Conservation (phyloP, 2,329 filamentous ascomycete species). For the Penicillium sp. region DNA sequence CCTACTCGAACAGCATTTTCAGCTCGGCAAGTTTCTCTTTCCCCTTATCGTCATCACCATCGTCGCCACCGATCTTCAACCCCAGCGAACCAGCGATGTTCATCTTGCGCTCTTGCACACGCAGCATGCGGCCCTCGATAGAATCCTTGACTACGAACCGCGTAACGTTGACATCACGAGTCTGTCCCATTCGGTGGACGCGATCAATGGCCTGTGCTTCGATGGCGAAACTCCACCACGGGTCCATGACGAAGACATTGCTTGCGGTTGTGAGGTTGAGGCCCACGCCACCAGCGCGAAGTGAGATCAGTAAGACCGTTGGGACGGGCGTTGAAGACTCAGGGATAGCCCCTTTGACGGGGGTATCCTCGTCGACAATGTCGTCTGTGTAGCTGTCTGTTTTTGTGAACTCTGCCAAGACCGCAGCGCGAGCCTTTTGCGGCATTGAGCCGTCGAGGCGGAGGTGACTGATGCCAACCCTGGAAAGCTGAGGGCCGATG, state of each 20-base stretch:
- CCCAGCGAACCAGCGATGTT: slow-evolving; percentile 86
- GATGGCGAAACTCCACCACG: slow-evolving; percentile 98
- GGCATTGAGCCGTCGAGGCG: slow-evolving; percentile 89
- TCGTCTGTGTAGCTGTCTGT: slow-evolving; percentile 42
- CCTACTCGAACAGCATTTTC: slow-evolving; percentile 72
- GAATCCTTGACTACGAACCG: slow-evolving; percentile 87
- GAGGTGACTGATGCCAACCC: slow-evolving; percentile 74
- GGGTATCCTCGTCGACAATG: slow-evolving; percentile 35
- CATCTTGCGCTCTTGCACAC: slow-evolving; percentile 89
- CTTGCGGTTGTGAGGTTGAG: slow-evolving; percentile 88
- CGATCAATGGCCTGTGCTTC: slow-evolving; percentile 98
- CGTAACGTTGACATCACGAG: slow-evolving; percentile 79
- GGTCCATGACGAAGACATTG: slow-evolving; percentile 98
- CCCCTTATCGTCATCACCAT: slow-evolving; percentile 87
- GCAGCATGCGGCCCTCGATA: slow-evolving; percentile 93
- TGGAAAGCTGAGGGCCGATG: slow-evolving; percentile 76
- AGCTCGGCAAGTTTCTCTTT: slow-evolving; percentile 90
- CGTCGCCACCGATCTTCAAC: slow-evolving; percentile 92
- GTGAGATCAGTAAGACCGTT: slow-evolving; percentile 73
- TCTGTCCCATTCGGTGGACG: slow-evolving; percentile 95
- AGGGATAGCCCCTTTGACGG: neutral
- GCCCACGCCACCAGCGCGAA: slow-evolving; percentile 90
- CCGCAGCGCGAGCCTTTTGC: slow-evolving; percentile 78
- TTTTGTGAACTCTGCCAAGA: slow-evolving; percentile 71
- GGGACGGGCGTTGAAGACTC: slow-evolving; percentile 24